Evolutionary conservation across 2,329 filamentous ascomycete species (phyloP), one percentile per base, ranked within the genome.

Genomic region (Cryphonectria radicalis): DNA sequence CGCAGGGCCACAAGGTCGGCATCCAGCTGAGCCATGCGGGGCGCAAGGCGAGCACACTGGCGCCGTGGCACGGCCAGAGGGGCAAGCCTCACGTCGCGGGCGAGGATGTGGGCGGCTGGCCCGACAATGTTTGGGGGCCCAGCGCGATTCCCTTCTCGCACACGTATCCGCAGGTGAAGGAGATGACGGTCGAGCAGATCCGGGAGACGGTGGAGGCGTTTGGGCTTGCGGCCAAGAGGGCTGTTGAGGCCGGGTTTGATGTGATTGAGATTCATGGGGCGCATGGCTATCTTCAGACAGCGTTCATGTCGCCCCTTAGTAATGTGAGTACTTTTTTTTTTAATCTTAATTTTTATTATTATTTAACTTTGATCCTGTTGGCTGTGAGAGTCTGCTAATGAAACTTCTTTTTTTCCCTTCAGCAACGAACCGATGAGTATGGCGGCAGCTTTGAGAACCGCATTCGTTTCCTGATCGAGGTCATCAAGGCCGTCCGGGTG

Each of bases 11-110:
- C 77, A 89, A 92, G 74, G 89, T 93, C 67, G 93, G 88, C 67
- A 91, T 97, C 73, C 94, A 97, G 83, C 85, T 97, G 5, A 93
- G 84, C 1, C 94, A 97, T 77, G 94, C 93, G 0, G 94, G 94
- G 1, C 84, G 91, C 70, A 92, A 92, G 80, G 90, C 87, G 1
- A 69, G 84, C 79, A 88, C 84, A 1, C 77, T 89, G 28, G 84
- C 89, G 0, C 88, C 89, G 0, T 95, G 92, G 91, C 81, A 93
- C 85, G 86, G 84, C 80, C 87, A 74, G 83, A 76, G 19, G 71
- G 78, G 72, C 11, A 79, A 78, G 71, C 88, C 76, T 78, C 84
- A 84, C 59, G 79, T 90, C 35, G 91, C 92, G 0, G 82, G 82
- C 0, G 82, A 85, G 68, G 85, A 80, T 43, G 77, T 81, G 22